phyloP scores from a whole-genome alignment of 805 yeast genomes.

The Saccharomycopsis fermentans region DNA sequence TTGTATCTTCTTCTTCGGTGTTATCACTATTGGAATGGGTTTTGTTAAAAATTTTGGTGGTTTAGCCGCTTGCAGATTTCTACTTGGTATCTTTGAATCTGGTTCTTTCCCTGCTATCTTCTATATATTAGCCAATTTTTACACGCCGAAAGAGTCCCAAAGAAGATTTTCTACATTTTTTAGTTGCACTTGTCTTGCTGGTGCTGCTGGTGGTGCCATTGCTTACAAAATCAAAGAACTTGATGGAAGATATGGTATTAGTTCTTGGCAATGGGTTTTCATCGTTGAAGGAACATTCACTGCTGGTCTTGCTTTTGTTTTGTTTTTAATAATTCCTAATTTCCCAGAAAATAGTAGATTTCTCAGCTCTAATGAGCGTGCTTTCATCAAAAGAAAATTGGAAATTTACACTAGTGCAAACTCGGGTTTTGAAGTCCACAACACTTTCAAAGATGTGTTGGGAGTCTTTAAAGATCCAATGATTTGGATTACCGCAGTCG shows the following conservation, averaged over 20 bases:
- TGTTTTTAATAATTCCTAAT: slow-evolving; percentile 48
- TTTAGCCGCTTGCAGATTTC: slow-evolving; percentile 50
- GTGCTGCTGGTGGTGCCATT: slow-evolving; percentile 69
- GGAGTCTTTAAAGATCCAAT: slow-evolving; percentile 49
- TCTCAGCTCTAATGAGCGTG: slow-evolving; percentile 39
- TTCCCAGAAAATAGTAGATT: slow-evolving; percentile 63
- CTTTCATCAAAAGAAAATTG: slow-evolving; percentile 48
- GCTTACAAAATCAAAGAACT: slow-evolving; percentile 55
- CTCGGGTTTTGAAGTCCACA: slow-evolving; percentile 40
- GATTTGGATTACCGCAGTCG: slow-evolving; percentile 46
- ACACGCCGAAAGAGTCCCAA: slow-evolving; percentile 55
- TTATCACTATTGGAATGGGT: slow-evolving; percentile 56
- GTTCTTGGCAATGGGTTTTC: slow-evolving; percentile 44
- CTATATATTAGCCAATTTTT: slow-evolving; percentile 57
- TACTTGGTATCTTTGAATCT: slow-evolving; percentile 59
- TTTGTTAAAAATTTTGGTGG: slow-evolving; percentile 49
- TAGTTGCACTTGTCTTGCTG: slow-evolving; percentile 63
- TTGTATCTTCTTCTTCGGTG: slow-evolving; percentile 56
- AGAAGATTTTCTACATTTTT: slow-evolving; percentile 61
- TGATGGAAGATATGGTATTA: slow-evolving; percentile 32
- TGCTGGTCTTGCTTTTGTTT: slow-evolving; percentile 25
- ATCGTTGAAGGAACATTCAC: slow-evolving; percentile 38
- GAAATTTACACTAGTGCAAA: slow-evolving; percentile 37
- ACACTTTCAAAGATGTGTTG: slow-evolving; percentile 36
- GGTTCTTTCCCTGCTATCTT: slow-evolving; percentile 71